Percentiles rank a stretch among this genome's conserved stretches.
Conservation (phyloP, 2,329 filamentous ascomycete species). For the Colletotrichum siamense region DNA sequence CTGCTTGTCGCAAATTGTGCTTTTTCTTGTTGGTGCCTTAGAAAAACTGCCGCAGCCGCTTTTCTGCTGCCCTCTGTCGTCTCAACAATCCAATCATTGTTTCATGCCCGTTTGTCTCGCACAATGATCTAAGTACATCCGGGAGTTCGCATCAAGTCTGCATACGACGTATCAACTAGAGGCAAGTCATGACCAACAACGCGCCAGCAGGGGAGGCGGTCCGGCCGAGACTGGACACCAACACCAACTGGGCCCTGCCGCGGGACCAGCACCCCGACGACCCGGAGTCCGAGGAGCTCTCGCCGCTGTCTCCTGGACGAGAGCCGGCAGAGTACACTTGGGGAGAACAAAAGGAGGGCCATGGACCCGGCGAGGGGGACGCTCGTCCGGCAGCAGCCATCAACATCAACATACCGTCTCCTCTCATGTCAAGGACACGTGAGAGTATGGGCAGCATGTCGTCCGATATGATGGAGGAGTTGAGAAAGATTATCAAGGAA, state of each 20-base stretch:
- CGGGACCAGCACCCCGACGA: background rate
- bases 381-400: background rate
- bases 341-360: conserved; percentile 5
- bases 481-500: conserved; percentile 28
- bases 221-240: background rate
- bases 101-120: background rate
- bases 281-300: background rate
- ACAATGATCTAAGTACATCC: background rate
- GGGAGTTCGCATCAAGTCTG: background rate
- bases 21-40: background rate
- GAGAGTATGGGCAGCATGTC: conserved; percentile 13
- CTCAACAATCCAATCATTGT: background rate
- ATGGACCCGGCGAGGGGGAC: background rate
- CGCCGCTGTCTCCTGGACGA: background rate
- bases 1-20: background rate
- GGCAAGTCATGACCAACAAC: background rate
- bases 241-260: background rate
- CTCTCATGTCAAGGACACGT: background rate
- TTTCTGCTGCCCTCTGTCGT: background rate
- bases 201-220: background rate
- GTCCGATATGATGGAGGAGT: conserved; percentile 22
- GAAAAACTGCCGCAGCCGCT: background rate
- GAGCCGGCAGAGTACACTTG: background rate
- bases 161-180: background rate
- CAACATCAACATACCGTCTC: background rate